Conservation (phyloP, 1,284 basidiomycete genomes). For the Omphalotus olearius region DNA sequence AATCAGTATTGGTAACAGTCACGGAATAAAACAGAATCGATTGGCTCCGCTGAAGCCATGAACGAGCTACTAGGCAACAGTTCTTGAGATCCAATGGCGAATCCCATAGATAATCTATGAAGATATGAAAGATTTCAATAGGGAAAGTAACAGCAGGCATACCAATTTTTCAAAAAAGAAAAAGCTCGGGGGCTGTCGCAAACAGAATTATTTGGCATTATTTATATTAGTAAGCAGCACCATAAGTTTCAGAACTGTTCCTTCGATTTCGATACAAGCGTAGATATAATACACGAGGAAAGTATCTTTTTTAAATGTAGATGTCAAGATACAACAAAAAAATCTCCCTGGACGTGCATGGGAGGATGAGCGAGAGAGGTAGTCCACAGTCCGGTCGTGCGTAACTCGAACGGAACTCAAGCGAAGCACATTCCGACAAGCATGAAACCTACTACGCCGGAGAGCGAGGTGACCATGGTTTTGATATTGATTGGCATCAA, state of each 20-base stretch:
- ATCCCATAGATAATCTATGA: background rate
- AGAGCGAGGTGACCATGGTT: background rate
- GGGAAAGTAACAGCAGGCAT: background rate
- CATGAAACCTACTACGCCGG: background rate
- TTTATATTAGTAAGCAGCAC: too few relatives aligned
- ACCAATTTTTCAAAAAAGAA: too few relatives aligned
- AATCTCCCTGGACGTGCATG: too few relatives aligned
- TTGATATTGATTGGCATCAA: background rate
- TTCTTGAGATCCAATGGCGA: background rate
- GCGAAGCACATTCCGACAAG: background rate
- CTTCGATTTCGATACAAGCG: too few relatives aligned
- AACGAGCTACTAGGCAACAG: background rate
- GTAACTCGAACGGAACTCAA: background rate
- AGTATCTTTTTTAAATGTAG: too few relatives aligned
- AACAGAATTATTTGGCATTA: too few relatives aligned
- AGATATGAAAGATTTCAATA: background rate
- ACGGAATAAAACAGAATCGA: background rate
- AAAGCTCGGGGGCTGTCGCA: too few relatives aligned
- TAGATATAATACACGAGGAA: too few relatives aligned
- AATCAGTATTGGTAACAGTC: background rate
- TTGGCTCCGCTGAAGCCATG: background rate
- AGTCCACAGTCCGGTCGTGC: too few relatives aligned
- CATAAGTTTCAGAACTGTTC: too few relatives aligned
- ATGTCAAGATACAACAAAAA: too few relatives aligned
- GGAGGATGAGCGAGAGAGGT: too few relatives aligned